Base-by-base conservation (phyloP, 345 rosid genomes). In the Eutrema heterophyllum region DNA sequence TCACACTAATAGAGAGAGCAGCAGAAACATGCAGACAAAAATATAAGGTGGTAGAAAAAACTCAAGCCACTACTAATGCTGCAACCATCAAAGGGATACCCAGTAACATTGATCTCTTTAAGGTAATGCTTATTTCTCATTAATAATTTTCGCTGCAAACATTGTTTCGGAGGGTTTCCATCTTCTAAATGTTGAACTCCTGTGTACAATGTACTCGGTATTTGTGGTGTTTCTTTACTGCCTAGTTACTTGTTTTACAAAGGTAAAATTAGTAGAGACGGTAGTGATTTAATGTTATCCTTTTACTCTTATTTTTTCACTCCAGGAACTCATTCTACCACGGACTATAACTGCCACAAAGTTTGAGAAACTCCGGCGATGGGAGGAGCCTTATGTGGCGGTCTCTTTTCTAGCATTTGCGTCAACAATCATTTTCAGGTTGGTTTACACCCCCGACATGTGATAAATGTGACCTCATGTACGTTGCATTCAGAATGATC, bases 351-450 rank as follows among this genome's bases (percentile, higher is more conserved):
- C 75, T 52, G 84, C 85, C 71, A 83, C 78, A 80, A 85, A 79
- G 60, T 82, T 88, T 73, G 90, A 87, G 56, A 87, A 83, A 76
- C 86, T 93, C 65, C 81, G 88, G 78, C 76, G 77, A 12, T 93
- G 98, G 98, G 98, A 93, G 77, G 88, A 90, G 79, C 98, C 98
- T 44, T 85, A 81, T 59, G 55, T 88, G 81, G 90, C 98, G 13
- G 30, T 86, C 70, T 83, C 87, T 36, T 90, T 90, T 81, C 96
- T 90, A 65, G 88, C 84, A n/a, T 76, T 85, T 60, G 74, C 82
- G 16, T 90, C 86, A 77, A 81, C 89, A 2, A 70, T 90, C 52
- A 84, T 89, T 76, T 80, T 93, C 84, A 93, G 98, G 98, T 89
- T 81, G 45, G 67, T 71, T 48, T 41, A 36, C 64, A 69, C 54